Evolutionary conservation across 169 alveolate genomes (phyloP).

Genomic region (Plasmodium knowlesi): DNA sequence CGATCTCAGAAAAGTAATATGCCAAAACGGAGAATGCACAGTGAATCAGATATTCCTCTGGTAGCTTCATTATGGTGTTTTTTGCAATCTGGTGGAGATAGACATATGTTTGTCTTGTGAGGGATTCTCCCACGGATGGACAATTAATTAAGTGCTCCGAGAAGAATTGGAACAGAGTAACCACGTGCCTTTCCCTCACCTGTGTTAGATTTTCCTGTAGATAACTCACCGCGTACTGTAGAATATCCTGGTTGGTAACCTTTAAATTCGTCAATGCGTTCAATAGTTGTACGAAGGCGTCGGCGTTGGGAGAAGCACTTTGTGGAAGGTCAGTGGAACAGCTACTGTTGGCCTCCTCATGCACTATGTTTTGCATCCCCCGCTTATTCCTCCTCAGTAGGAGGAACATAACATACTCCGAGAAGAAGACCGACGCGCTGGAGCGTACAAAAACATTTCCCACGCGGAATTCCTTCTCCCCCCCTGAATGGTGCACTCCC

Average conservation of each 20-base stretch:
- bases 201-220: not conserved
- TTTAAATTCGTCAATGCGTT: slow-evolving; percentile 38
- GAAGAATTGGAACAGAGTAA: slow-evolving; percentile 42
- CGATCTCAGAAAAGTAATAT: slow-evolving; percentile 21
- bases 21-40: slow-evolving; percentile 33
- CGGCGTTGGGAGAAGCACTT: not conserved
- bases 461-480: not conserved
- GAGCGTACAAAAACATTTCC: slow-evolving; percentile 5
- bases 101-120: not conserved
- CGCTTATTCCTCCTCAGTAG: not conserved
- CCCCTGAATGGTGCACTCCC: not conserved
- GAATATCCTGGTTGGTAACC: slow-evolving; percentile 16
- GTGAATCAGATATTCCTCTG: slow-evolving; percentile 15
- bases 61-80: slow-evolving; percentile 7
- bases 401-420: slow-evolving; percentile 11
- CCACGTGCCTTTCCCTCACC: slow-evolving; percentile 15
- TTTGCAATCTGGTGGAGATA: not conserved
- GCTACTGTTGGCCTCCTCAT: not conserved
- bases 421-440: not conserved
- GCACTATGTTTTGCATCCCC: not conserved
- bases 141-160: slow-evolving; percentile 30
- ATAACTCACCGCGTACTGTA: slow-evolving; percentile 13
- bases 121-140: not conserved
- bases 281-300: slow-evolving; percentile 24
- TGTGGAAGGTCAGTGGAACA: not conserved